Percentiles rank a stretch among this genome's conserved stretches.
phyloP scores from a whole-genome alignment of 2,329 filamentous ascomycete genomes.

The Sporothrix brunneoviolacea region DNA sequence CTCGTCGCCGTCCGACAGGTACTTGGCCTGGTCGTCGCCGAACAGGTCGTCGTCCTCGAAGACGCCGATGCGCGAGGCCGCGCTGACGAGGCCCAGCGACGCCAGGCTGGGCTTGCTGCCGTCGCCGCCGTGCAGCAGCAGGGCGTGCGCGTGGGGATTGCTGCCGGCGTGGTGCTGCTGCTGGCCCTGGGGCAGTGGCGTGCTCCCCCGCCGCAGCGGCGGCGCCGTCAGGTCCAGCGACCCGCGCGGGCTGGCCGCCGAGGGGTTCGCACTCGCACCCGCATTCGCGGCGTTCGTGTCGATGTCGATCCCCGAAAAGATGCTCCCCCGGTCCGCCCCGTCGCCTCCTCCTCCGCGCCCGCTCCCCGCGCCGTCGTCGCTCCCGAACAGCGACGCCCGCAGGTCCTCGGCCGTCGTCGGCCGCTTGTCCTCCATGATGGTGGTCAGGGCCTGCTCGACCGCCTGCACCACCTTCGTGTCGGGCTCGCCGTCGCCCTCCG shows the following conservation, averaged over 20 bases:
- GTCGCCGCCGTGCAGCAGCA: slow-evolving; percentile 7
- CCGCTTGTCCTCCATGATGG: slow-evolving; percentile 78
- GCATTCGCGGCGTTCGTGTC: not conserved
- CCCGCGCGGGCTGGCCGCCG: slow-evolving; percentile 16
- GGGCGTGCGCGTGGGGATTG: slow-evolving; percentile 11
- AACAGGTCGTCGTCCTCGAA: slow-evolving; percentile 93
- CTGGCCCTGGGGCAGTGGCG: not conserved
- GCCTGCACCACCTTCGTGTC: slow-evolving; percentile 81
- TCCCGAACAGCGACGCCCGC: slow-evolving; percentile 59
- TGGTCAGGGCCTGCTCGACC: slow-evolving; percentile 85
- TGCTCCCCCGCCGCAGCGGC: slow-evolving; percentile 21
- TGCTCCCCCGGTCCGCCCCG: slow-evolving; percentile 41
- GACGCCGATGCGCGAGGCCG: slow-evolving; percentile 80
- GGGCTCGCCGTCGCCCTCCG: slow-evolving; percentile 30
- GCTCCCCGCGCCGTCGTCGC: slow-evolving; percentile 43
- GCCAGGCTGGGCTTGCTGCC: slow-evolving; percentile 75
- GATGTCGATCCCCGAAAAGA: slow-evolving; percentile 9
- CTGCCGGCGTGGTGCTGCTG: not conserved
- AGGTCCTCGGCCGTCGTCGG: slow-evolving; percentile 58
- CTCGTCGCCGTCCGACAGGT: slow-evolving; percentile 77
- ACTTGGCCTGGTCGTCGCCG: slow-evolving; percentile 70
- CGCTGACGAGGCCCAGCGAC: slow-evolving; percentile 83
- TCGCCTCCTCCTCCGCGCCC: slow-evolving; percentile 33
- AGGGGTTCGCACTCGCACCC: not conserved
- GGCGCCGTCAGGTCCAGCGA: slow-evolving; percentile 28